Evolutionary conservation across 148 eudicot genomes (phyloP), one percentile per base, ranked within the genome.

Genomic region (Spergularia bocconei): DNA sequence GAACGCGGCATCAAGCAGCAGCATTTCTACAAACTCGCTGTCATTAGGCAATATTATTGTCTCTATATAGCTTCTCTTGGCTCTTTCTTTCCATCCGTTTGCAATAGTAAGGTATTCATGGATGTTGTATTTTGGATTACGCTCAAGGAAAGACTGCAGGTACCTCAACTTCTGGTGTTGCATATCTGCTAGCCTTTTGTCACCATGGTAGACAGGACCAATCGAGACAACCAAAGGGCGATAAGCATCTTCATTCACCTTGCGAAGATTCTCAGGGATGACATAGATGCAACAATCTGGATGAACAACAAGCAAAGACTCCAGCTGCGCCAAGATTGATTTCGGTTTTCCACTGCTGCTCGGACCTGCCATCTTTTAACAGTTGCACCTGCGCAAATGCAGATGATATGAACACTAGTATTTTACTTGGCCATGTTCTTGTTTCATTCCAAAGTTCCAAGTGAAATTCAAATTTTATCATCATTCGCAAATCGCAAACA

Each of bases 1-100:
- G 63, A 79, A 79, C 1, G 67, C 63, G 33, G 69, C 69, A 63
- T 79, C 82, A 6, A 74, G 44, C n/a, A 79, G 74, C 5, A 79
- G 54, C 74, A 74, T 79, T 41, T 74, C 20, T 16, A 53, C n/a
- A 23, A 79, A 63, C 14, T n/a, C 60, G 17, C 55, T 63, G 0
- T 16, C 9, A 25, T 36, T 16, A 6, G 73, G 73, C 36, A 72
- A 9, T 1, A 51, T 15, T n/a, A 67, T 67, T 6, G 59, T 52
- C 16, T 79, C 78, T 19, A 61, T 68, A 20, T 79, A 79, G 44
- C 20, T 59, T 8, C 20, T 47, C 5, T 68, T 73, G 4, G 63
- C 54, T 7, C 16, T 7, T 10, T 8, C 7, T 19, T 58, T 63
- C 6, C 47, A 7, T 5, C 36, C 14, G 16, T 5, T 36, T 2